Evolutionary conservation across 306 rosid species (phyloP).

Genomic region (Fragaria ananassa): DNA sequence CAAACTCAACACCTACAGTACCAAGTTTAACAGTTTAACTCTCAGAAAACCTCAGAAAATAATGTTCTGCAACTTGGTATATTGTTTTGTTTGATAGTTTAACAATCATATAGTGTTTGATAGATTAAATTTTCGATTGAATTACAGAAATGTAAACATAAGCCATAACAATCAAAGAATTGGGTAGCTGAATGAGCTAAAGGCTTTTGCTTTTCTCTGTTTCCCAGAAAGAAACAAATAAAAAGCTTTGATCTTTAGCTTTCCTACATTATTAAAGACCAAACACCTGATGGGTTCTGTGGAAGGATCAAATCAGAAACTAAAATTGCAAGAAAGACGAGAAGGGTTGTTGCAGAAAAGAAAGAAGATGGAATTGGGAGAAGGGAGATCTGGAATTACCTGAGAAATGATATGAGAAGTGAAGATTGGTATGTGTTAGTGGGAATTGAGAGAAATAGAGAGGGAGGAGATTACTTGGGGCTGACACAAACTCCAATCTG

Average conservation of each 20-base stretch:
- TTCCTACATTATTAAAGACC: constrained; percentile 12
- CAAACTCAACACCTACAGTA: not conserved
- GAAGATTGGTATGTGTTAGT: constrained; percentile 7
- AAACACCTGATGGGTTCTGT: constrained; percentile 1
- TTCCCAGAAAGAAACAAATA: not conserved
- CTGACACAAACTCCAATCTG: constrained; percentile 12
- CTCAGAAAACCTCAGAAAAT: not conserved
- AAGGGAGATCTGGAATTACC: constrained; percentile 17
- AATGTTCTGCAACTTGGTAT: not conserved
- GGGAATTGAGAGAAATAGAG: constrained; percentile 6
- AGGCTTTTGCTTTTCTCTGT: not conserved
- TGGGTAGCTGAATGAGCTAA: not conserved
- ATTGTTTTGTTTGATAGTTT: not conserved
- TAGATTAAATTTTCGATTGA: not conserved
- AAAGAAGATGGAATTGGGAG: not conserved
- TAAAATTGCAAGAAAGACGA: not conserved
- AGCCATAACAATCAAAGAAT: not conserved
- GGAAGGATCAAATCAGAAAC: not conserved
- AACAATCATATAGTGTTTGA: too few relatives aligned
- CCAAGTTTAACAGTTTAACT: not conserved
- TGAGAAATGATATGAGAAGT: constrained; percentile 7
- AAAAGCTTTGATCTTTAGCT: not conserved
- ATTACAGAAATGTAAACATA: not conserved
- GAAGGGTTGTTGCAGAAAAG: not conserved
- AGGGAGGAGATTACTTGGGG: constrained; percentile 14